Percentiles rank a stretch among this genome's conserved stretches.
Conservation (phyloP, 768 basidiomycete genomes). For the Mycena kentingensis region DNA sequence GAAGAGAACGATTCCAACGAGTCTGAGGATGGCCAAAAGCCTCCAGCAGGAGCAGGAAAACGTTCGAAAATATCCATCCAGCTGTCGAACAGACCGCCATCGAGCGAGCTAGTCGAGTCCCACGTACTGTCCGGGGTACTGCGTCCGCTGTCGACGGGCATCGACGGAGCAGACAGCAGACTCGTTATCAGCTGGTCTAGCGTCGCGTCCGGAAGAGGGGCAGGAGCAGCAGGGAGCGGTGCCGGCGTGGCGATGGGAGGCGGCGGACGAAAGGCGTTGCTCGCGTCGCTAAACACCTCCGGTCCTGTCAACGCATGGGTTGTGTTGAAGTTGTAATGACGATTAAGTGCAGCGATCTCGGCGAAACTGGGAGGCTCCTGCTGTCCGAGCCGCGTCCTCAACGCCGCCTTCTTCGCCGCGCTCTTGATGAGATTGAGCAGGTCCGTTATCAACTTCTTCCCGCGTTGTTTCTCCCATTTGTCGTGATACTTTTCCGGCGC, state of each 20-base stretch:
- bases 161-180: conserved; percentile 35
- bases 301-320: conserved; percentile 13
- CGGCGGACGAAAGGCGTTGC: conserved; percentile 13
- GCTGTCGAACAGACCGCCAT: conserved; percentile 46
- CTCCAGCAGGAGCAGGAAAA: conserved; percentile 40
- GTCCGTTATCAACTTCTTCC: conserved; percentile 62
- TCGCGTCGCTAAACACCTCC: conserved; percentile 32
- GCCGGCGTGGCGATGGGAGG: conserved; percentile 6
- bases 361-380: conserved; percentile 17
- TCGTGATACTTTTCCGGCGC: conserved; percentile 65
- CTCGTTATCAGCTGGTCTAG: conserved; percentile 45
- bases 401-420: conserved; percentile 63
- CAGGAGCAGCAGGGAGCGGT: conserved; percentile 2
- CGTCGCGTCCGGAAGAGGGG: conserved; percentile 26
- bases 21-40: conserved; percentile 23
- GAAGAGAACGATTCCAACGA: not conserved
- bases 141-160: not conserved
- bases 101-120: conserved; percentile 24
- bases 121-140: conserved; percentile 1
- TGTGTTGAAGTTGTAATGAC: conserved; percentile 17
- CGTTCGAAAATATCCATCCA: conserved; percentile 55
- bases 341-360: conserved; percentile 9
- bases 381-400: conserved; percentile 47
- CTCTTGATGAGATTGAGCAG: conserved; percentile 60
- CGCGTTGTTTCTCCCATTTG: conserved; percentile 67